Percentiles rank a stretch among this genome's conserved stretches.
These are phyloP conservation scores for Monascus purpureus DNA, from an alignment of 495 filamentous ascomycete genomes.

Conservation along the genomic window DNA sequence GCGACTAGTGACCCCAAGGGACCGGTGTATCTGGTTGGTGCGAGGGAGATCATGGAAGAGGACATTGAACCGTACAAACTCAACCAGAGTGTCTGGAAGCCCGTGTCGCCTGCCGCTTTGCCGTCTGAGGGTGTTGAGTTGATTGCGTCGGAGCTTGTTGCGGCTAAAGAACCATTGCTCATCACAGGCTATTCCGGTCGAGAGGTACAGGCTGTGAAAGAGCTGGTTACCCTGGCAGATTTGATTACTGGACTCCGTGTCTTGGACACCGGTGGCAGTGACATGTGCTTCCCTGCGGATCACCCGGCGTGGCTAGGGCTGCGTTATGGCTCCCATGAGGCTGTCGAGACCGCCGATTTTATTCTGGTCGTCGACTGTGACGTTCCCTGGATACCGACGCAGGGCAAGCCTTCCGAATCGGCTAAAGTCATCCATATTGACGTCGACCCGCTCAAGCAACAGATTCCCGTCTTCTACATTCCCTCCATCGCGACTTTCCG, in stretches of 20 bases:
- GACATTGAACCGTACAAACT: constrained; percentile 73
- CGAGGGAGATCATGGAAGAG: constrained; percentile 84
- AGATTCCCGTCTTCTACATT: constrained; percentile 78
- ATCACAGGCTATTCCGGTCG: constrained; percentile 78
- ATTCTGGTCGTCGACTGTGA: constrained; percentile 83
- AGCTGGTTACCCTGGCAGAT: constrained; percentile 66
- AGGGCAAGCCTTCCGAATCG: constrained; percentile 36
- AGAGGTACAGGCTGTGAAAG: constrained; percentile 51
- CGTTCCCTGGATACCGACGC: constrained; percentile 58
- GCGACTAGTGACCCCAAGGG: constrained; percentile 70
- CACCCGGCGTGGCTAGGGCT: constrained; percentile 64
- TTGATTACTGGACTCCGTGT: constrained; percentile 68
- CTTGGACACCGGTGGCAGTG: constrained; percentile 77
- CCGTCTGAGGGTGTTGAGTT: constrained; percentile 46
- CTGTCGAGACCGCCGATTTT: constrained; percentile 62
- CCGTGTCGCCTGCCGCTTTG: constrained; percentile 63
- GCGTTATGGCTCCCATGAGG: constrained; percentile 61
- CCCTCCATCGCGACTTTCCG: constrained; percentile 60
- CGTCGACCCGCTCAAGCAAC: constrained; percentile 72
- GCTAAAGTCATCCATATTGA: constrained; percentile 73
- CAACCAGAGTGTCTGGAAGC: constrained; percentile 59
- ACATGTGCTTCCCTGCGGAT: constrained; percentile 89
- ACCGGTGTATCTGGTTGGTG: constrained; percentile 73
- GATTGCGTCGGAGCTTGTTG: constrained; percentile 57
- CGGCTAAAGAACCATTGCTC: constrained; percentile 61